Evolutionary conservation across 2,329 filamentous ascomycete genomes (phyloP).

Genomic region (Mollisiaceae sp.): DNA sequence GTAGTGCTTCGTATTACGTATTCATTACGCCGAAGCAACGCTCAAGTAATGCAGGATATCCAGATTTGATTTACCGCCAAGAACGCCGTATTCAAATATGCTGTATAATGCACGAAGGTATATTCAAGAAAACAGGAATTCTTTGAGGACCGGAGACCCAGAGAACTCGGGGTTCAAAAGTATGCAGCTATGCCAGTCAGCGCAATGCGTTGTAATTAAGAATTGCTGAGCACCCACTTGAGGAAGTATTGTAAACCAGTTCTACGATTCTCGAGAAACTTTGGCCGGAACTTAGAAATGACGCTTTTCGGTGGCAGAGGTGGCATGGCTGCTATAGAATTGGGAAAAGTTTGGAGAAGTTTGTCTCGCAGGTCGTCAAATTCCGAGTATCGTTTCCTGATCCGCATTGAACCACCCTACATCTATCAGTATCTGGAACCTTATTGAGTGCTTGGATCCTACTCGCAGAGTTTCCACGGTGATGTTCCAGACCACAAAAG

Average conservation of each 20-base stretch:
- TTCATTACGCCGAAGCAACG: conserved; percentile 6
- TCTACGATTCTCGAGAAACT: conserved; percentile 84
- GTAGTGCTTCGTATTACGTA: conserved; percentile 7
- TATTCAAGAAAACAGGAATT: conserved; percentile 65
- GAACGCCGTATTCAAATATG: conserved; percentile 20
- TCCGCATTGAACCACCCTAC: conserved; percentile 65
- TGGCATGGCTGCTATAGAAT: conserved; percentile 86
- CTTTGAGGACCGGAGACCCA: conserved; percentile 86
- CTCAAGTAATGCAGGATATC: conserved; percentile 12
- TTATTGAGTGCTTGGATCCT: conserved; percentile 43
- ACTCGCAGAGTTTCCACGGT: conserved; percentile 85
- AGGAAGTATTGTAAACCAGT: conserved; percentile 89
- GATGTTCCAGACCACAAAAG: conserved; percentile 95
- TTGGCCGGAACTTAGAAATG: conserved; percentile 82
- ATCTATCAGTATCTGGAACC: conserved; percentile 16
- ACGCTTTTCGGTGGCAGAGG: conserved; percentile 88
- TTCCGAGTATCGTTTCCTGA: conserved; percentile 84
- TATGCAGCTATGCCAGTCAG: conserved; percentile 68
- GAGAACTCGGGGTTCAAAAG: conserved; percentile 93
- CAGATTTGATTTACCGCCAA: not conserved
- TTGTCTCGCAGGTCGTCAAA: conserved; percentile 82
- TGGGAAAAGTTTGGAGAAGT: conserved; percentile 80
- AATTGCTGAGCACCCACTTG: conserved; percentile 65
- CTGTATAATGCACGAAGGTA: conserved; percentile 3
- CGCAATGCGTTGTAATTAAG: not conserved